Evolutionary conservation across 345 rosid species (phyloP).

Genomic region (Lepidium aucheri): DNA sequence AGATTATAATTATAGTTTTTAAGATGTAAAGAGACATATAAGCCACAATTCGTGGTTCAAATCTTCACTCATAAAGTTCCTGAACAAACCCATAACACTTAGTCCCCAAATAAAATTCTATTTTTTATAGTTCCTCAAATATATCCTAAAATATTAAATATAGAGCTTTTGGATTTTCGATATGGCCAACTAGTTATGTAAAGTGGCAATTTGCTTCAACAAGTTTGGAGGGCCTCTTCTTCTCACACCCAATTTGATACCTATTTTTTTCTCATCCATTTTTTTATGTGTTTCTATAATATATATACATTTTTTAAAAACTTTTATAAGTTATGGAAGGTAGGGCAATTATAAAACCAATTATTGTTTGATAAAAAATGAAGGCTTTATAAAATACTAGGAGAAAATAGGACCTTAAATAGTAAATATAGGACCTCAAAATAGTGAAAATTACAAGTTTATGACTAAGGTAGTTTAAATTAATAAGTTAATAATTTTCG

Average conservation of each 20-base stretch:
- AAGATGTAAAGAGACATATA: not conserved
- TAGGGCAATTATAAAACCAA: conserved; percentile 8
- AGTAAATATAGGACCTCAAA: too few species aligned
- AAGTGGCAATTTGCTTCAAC: conserved; percentile 22
- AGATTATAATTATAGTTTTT: not conserved
- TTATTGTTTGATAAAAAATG: conserved; percentile 6
- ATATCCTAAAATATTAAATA: not conserved
- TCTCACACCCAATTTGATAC: conserved; percentile 15
- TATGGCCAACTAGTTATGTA: conserved; percentile 16
- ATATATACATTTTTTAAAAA: not conserved
- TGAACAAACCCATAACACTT: conserved; percentile 8
- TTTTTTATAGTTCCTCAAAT: not conserved
- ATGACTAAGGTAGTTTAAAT: too few species aligned
- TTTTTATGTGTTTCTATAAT: not conserved
- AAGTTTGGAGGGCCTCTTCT: conserved; percentile 18
- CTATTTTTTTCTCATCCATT: not conserved
- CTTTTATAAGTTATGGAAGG: conserved; percentile 11
- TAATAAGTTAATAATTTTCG: too few species aligned
- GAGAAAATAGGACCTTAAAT: too few species aligned
- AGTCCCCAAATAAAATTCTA: conserved; percentile 3
- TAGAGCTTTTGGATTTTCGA: conserved; percentile 23
- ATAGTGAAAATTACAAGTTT: too few species aligned
- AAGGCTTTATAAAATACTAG: not conserved
- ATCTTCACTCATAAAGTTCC: conserved; percentile 12
- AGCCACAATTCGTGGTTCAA: not conserved